A percentile compares a stretch with the other conserved stretches of the same genome.
These are phyloP conservation scores for Cyclospora cayetanensis DNA, from an alignment of 169 alveolate genomes.

Conservation along the genomic window DNA sequence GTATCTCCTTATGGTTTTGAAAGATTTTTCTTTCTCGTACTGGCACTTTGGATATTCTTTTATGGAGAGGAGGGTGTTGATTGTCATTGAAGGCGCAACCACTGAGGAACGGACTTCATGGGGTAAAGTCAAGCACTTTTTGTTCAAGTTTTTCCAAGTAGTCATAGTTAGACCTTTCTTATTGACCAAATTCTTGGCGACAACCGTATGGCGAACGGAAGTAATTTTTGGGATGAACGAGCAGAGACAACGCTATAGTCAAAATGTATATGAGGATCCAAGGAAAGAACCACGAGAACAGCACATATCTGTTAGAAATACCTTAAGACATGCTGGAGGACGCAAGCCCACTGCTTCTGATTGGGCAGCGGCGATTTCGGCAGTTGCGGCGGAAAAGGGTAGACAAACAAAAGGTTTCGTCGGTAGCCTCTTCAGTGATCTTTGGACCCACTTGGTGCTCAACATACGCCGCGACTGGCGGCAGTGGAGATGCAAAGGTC, in stretches of 20 bases:
- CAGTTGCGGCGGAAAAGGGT: slow-evolving; percentile 33
- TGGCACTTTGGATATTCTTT: slow-evolving; percentile 64
- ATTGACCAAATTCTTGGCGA: slow-evolving; percentile 27
- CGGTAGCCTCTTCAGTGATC: slow-evolving; percentile 37
- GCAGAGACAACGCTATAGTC: slow-evolving; percentile 32
- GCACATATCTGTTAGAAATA: not conserved
- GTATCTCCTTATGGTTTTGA: slow-evolving; percentile 65
- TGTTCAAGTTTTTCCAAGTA: slow-evolving; percentile 5
- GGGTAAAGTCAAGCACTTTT: not conserved
- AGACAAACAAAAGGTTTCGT: slow-evolving; percentile 11
- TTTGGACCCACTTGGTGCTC: slow-evolving; percentile 30
- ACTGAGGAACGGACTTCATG: slow-evolving; percentile 18
- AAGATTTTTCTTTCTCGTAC: slow-evolving; percentile 58
- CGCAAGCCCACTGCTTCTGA: slow-evolving; percentile 56
- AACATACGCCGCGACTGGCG: slow-evolving; percentile 52
- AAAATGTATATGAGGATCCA: slow-evolving; percentile 25
- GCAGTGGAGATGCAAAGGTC: slow-evolving; percentile 22
- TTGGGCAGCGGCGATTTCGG: slow-evolving; percentile 37
- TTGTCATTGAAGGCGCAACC: slow-evolving; percentile 23
- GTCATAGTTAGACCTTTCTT: slow-evolving; percentile 59
- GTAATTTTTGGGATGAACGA: slow-evolving; percentile 66
- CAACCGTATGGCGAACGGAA: slow-evolving; percentile 62
- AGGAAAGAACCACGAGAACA: not conserved
- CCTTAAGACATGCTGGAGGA: not conserved
- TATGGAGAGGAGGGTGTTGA: slow-evolving; percentile 11